Base-by-base conservation (phyloP, 2,329 filamentous ascomycete genomes). In the Cladosporium sp. region DNA sequence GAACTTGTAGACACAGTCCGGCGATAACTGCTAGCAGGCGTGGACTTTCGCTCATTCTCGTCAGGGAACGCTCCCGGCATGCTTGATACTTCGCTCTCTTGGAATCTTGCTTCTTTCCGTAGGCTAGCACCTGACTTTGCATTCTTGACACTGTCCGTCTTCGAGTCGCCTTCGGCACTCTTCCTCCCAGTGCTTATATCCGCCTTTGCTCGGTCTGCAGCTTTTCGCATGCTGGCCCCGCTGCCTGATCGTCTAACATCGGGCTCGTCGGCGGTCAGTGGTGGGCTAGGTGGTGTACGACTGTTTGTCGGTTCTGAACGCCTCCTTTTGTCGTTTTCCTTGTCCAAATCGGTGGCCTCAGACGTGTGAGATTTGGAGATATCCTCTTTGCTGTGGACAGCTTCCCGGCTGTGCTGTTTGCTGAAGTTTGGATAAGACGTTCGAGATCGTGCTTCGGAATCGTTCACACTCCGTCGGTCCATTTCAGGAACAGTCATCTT, bases 371-470 rank as follows among this genome's bases (percentile, higher is more conserved):
- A 63, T 51, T 65, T 71, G 22, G 42, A 54, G 38, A 65, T 56
- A 25, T 75, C 72, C 37, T 77, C 76, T 54, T 72, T 79, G 69
- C 84, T 87, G 64, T 84, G 81, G 56, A 96, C 84, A 45, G 86
- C 84, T 76, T 97, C 93, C 74, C 92, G 94, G 79, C 91, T 95
- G 73, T 96, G 90, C 12, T 89, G 89, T 75, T 95, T 97, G 75
- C 89, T 94, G 74, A 95, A 91, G 11, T 82, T 82, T 1, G 92
- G 90, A 71, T 96, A 96, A 6, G 90, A 88, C 42, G 89, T 66
- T 63, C 72, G 73, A 38, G 73, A 67, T 52, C 73, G 67, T 40
- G 75, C 73, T 9, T 68, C 72, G 60, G 70, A 73, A 19, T 66
- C 65, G 34, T 73, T 74, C 63, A 67, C 65, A 59, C 67, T 67